Evolutionary conservation across 1,139 yeast genomes (phyloP).

Genomic region (Saccharomyces pastorianus): DNA sequence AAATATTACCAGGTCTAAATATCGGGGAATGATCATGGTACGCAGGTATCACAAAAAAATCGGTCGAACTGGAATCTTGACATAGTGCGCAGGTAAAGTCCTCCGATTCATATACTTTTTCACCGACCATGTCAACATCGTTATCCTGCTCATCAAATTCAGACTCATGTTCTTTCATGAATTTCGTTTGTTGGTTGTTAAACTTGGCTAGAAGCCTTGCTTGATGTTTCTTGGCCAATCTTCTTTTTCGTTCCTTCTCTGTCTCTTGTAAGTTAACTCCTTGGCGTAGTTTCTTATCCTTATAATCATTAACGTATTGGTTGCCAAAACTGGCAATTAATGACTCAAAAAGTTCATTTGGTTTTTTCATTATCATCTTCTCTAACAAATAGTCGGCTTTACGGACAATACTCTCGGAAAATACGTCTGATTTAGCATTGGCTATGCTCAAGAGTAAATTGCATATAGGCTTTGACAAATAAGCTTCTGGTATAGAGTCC

Average conservation of each 20-base stretch:
- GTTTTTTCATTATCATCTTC: slow-evolving; percentile 40
- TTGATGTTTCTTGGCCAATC: slow-evolving; percentile 59
- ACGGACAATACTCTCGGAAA: slow-evolving; percentile 41
- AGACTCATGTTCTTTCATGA: slow-evolving; percentile 42
- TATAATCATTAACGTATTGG: slow-evolving; percentile 43
- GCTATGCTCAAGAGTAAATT: slow-evolving; percentile 45
- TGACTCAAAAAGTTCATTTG: slow-evolving; percentile 41
- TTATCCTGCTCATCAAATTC: slow-evolving; percentile 35
- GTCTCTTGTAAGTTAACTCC: slow-evolving; percentile 40
- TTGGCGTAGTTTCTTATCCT: slow-evolving; percentile 38
- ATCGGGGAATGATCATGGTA: slow-evolving; percentile 36
- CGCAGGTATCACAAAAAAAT: slow-evolving; percentile 49
- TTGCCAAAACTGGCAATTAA: slow-evolving; percentile 52
- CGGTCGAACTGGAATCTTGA: slow-evolving; percentile 46
- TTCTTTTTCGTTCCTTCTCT: slow-evolving; percentile 45
- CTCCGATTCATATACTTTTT: slow-evolving; percentile 29
- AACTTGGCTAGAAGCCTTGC: slow-evolving; percentile 68
- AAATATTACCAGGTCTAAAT: slow-evolving; percentile 28
- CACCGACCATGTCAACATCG: slow-evolving; percentile 35
- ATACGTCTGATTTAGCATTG: slow-evolving; percentile 35
- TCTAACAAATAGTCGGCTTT: slow-evolving; percentile 55
- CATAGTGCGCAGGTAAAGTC: slow-evolving; percentile 52
- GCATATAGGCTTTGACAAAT: slow-evolving; percentile 48
- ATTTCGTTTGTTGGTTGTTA: slow-evolving; percentile 66
- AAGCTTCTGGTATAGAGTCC: slow-evolving; percentile 37